These are phyloP conservation scores for Diacronema lutheri DNA, from an alignment of 78 protist species.

Conservation along the genomic window DNA sequence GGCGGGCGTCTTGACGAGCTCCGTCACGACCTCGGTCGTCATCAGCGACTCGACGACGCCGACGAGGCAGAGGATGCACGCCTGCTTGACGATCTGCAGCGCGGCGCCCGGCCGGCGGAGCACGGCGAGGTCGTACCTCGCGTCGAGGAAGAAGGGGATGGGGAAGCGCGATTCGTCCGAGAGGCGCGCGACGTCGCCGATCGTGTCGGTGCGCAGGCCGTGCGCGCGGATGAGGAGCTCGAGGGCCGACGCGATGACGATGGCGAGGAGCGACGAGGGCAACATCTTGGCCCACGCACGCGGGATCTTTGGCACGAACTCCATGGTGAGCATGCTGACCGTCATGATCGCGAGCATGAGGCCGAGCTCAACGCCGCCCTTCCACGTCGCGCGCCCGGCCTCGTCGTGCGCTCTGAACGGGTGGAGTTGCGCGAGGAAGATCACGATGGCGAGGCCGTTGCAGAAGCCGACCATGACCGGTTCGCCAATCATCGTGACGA, in stretches of 20 bases:
- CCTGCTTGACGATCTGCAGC: not conserved
- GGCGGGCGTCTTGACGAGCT: not conserved
- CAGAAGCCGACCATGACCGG: not conserved
- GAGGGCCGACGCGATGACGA: not conserved
- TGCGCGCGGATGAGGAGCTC: not conserved
- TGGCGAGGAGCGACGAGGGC: not conserved
- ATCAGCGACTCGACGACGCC: not conserved
- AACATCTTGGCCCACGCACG: not conserved
- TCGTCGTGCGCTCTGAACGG: not conserved
- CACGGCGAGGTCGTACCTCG: not conserved
- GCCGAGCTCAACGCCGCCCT: no score
- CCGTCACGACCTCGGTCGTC: not conserved
- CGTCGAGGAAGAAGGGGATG: not conserved
- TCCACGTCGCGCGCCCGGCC: not conserved
- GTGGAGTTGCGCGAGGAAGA: not conserved
- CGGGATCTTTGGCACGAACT: not conserved
- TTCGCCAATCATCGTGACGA: not conserved
- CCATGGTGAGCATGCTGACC: not conserved
- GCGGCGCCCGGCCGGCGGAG: not conserved
- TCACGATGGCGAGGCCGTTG: conserved; percentile 6
- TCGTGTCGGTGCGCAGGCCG: not conserved
- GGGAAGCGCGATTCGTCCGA: not conserved
- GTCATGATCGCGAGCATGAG: not conserved
- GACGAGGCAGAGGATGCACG: not conserved
- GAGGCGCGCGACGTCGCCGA: not conserved